Percentiles rank a stretch among this genome's conserved stretches.
phyloP scores from a whole-genome alignment of 495 filamentous ascomycete genomes.

The Aspergillus biplanus region DNA sequence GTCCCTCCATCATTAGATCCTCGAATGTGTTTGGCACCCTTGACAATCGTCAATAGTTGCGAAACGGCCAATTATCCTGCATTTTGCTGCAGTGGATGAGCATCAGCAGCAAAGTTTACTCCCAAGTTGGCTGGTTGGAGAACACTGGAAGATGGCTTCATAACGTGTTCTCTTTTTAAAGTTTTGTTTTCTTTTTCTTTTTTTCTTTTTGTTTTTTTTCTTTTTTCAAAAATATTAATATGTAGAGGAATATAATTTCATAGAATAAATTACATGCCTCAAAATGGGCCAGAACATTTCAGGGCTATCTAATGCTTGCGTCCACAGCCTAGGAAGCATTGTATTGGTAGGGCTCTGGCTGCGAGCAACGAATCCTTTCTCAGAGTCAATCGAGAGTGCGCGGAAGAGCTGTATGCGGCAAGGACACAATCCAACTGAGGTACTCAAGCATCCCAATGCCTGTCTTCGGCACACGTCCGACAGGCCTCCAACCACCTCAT shows the following conservation, averaged over 20 bases:
- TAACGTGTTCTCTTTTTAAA: no score
- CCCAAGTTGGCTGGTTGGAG: no score
- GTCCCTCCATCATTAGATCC: no score
- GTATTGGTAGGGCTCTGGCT: constrained; percentile 17
- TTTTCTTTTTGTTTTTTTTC: no score
- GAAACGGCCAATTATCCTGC: not conserved
- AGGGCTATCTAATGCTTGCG: constrained; percentile 19
- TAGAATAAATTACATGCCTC: not conserved
- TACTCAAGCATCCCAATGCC: constrained; percentile 19
- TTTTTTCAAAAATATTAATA: no score
- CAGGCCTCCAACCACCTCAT: constrained; percentile 23
- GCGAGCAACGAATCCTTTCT: constrained; percentile 23
- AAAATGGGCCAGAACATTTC: not conserved
- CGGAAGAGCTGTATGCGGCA: constrained; percentile 26
- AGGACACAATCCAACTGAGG: constrained; percentile 27
- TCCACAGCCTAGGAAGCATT: constrained; percentile 6
- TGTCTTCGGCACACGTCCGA: constrained; percentile 41
- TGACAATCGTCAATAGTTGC: not conserved
- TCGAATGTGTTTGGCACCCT: no score
- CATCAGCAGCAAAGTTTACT: not conserved
- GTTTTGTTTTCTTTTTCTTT: no score
- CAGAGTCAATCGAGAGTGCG: constrained; percentile 9
- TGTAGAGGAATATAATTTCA: no score
- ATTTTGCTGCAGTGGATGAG: not conserved
- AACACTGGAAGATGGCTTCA: no score